phyloP scores from a whole-genome alignment of 768 basidiomycete genomes.

The Tremella fuciformis region DNA sequence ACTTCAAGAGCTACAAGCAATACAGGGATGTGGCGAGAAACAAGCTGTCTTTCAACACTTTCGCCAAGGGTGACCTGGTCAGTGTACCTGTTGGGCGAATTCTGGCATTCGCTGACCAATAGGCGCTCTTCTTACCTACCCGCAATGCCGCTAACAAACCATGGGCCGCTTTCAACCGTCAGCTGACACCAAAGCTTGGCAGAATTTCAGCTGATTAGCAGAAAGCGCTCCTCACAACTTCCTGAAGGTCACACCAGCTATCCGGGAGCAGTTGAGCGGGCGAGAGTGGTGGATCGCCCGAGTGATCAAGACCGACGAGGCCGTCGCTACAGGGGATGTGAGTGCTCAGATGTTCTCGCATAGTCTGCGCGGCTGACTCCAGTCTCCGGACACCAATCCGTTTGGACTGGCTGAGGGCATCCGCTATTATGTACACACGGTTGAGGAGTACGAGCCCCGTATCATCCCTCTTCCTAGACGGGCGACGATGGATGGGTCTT shows the following conservation, averaged over 20 bases:
- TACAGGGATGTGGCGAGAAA: conserved; percentile 93
- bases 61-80: conserved; percentile 81
- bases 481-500: conserved; percentile 15
- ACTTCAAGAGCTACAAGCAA: conserved; percentile 95
- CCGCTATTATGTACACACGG: conserved; percentile 44
- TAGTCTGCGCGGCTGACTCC: neutral
- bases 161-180: conserved; percentile 99
- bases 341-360: conserved; percentile 2
- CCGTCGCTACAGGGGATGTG: conserved; percentile 41
- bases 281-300: conserved; percentile 63
- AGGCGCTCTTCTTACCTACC: conserved; percentile 89
- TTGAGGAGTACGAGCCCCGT: conserved; percentile 42
- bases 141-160: conserved; percentile 87
- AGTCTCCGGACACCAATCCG: conserved; percentile 36
- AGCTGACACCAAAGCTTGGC: conserved; percentile 36
- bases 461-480: conserved; percentile 18
- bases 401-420: conserved; percentile 49
- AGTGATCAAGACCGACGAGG: conserved; percentile 46
- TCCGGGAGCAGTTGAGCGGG: conserved; percentile 83
- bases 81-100: conserved; percentile 8
- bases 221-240: conserved; percentile 98
- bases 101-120: neutral
- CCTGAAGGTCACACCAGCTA: conserved; percentile 76
- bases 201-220: conserved; percentile 46
- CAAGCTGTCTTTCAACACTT: conserved; percentile 94